Evolutionary conservation across 2,329 filamentous ascomycete species (phyloP).

Genomic region (Claviceps spartinae): DNA sequence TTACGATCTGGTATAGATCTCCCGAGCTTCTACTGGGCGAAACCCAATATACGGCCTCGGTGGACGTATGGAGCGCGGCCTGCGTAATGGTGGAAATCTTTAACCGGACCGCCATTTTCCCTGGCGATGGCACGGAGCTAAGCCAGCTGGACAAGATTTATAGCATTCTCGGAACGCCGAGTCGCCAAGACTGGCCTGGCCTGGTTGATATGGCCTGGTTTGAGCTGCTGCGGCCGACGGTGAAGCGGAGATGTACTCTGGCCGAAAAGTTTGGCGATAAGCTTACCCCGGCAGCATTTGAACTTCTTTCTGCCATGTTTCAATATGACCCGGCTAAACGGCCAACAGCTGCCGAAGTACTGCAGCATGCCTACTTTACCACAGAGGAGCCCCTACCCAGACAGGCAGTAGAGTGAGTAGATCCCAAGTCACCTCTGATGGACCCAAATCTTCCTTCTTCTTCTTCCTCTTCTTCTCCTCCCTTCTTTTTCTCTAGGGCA

Average conservation of each 20-base stretch:
- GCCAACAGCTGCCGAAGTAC: conserved; percentile 69
- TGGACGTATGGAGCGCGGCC: conserved; percentile 94
- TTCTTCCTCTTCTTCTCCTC: not conserved
- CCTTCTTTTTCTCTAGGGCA: not conserved
- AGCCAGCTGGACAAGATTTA: conserved; percentile 97
- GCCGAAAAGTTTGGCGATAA: conserved; percentile 68
- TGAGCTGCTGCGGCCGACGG: conserved; percentile 69
- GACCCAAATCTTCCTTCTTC: not conserved
- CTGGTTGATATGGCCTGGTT: conserved; percentile 96
- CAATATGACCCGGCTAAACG: conserved; percentile 74
- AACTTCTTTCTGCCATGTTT: conserved; percentile 75
- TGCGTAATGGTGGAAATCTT: conserved; percentile 97
- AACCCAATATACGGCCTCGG: conserved; percentile 77
- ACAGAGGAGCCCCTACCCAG: conserved; percentile 63
- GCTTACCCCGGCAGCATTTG: conserved; percentile 67
- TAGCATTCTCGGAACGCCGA: conserved; percentile 78
- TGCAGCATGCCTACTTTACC: conserved; percentile 80
- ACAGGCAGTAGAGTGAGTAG: conserved; percentile 67
- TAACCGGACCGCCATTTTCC: conserved; percentile 83
- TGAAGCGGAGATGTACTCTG: conserved; percentile 61
- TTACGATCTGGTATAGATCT: conserved; percentile 95
- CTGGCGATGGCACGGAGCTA: conserved; percentile 89
- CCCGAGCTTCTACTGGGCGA: conserved; percentile 84
- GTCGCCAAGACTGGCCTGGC: conserved; percentile 70
- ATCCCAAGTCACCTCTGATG: not conserved